A percentile compares a stretch with the other conserved stretches of the same genome.
Conservation (phyloP, 768 basidiomycete genomes). For the Mrakia frigida region DNA sequence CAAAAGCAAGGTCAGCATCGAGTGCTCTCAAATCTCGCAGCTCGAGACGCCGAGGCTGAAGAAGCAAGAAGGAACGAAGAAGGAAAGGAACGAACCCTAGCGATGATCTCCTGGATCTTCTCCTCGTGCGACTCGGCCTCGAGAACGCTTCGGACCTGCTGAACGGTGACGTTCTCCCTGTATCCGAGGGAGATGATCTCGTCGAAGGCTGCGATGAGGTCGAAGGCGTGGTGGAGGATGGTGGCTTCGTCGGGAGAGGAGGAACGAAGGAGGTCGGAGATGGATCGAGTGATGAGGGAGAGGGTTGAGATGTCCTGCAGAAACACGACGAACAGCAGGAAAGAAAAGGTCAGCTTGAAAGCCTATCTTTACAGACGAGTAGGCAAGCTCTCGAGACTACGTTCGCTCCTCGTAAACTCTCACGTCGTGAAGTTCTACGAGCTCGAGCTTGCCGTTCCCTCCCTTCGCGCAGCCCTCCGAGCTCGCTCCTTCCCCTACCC, state of each 20-base stretch:
- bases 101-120: conserved; percentile 93
- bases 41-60: not conserved
- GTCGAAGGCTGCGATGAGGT: conserved; percentile 90
- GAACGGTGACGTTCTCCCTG: conserved; percentile 49
- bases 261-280: conserved; percentile 81
- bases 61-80: not conserved
- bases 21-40: not conserved
- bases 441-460: not conserved
- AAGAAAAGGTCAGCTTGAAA: not conserved
- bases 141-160: conserved; percentile 49
- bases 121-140: conserved; percentile 53
- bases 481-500: not conserved
- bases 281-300: conserved; percentile 86
- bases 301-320: conserved; percentile 84
- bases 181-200: conserved; percentile 86
- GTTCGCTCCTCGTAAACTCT: not conserved
- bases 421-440: not conserved
- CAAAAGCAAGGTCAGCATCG: no score
- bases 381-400: not conserved
- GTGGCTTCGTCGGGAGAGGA: conserved; percentile 70
- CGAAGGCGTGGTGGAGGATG: conserved; percentile 83
- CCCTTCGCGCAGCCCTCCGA: conserved; percentile 5
- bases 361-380: no score
- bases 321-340: not conserved
- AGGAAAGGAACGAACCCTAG: conserved; percentile 58